Conservation (phyloP, 371 early-diverging fungal genomes). For the Mortierella sp. region DNA sequence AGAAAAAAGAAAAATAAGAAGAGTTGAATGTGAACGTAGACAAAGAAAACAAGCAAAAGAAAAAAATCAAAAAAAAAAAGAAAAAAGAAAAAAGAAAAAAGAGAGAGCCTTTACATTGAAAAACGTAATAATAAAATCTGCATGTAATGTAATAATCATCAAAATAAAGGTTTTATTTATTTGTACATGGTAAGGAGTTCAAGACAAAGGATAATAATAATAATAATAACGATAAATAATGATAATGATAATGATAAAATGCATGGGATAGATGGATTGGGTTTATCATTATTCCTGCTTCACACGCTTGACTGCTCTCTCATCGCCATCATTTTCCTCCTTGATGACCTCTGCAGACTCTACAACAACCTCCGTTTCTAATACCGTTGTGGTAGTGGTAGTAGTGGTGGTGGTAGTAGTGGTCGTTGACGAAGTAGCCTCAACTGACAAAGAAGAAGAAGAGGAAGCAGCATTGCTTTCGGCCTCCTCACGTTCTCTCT, state of each 20-base stretch:
- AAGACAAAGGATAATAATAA: background rate
- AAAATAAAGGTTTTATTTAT: too few species aligned
- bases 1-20: too few species aligned
- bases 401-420: background rate
- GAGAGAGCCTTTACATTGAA: too few species aligned
- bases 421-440: background rate
- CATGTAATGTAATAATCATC: too few species aligned
- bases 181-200: too few species aligned
- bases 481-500: slow-evolving; percentile 37
- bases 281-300: slow-evolving; percentile 17
- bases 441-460: background rate
- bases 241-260: background rate
- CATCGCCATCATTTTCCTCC: background rate
- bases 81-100: too few species aligned
- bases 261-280: too few species aligned
- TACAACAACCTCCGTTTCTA: background rate
- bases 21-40: too few species aligned
- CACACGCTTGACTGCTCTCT: slow-evolving; percentile 14
- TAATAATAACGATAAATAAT: background rate
- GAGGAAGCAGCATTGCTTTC: background rate
- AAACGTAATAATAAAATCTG: too few species aligned
- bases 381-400: background rate
- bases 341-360: background rate
- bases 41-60: too few species aligned
- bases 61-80: too few species aligned